These are phyloP conservation scores for Amoebophrya sp. DNA, from an alignment of 169 alveolate genomes.

Conservation along the genomic window DNA sequence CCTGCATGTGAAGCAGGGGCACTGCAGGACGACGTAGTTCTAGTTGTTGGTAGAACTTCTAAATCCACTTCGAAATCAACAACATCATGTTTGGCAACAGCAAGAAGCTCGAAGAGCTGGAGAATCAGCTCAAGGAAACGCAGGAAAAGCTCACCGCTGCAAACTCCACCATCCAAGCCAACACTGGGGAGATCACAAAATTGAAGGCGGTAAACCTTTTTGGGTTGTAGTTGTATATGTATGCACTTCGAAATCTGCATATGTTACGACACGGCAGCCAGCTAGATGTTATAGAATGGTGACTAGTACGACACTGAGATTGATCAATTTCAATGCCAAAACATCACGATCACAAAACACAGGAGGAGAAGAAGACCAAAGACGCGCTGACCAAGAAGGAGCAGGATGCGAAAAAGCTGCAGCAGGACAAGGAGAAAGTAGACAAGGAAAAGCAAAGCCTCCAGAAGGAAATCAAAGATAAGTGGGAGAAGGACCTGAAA, in stretches of 20 bases:
- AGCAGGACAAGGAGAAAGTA: background rate
- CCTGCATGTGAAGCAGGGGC: no score
- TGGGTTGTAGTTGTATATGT: no score
- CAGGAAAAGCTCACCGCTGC: background rate
- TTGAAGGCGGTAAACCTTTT: slow-evolving; percentile 14
- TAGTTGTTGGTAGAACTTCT: no score
- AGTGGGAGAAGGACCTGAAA: background rate
- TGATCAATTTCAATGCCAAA: background rate
- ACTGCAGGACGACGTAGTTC: no score
- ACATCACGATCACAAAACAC: background rate
- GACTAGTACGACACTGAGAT: no score
- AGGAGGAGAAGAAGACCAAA: background rate
- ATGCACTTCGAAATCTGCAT: no score
- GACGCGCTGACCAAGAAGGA: background rate
- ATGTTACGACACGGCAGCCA: no score
- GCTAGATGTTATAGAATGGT: no score
- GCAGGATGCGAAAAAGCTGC: background rate
- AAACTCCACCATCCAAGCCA: background rate
- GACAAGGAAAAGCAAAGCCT: background rate
- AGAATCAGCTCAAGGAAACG: background rate
- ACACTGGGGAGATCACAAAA: background rate
- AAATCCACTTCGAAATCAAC: no score
- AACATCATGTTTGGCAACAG: no score
- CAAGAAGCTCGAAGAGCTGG: slow-evolving; percentile 13
- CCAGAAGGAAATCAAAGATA: background rate